These are phyloP conservation scores for Termitomyces sp. DNA, from an alignment of 768 basidiomycete species.

Conservation along the genomic window DNA sequence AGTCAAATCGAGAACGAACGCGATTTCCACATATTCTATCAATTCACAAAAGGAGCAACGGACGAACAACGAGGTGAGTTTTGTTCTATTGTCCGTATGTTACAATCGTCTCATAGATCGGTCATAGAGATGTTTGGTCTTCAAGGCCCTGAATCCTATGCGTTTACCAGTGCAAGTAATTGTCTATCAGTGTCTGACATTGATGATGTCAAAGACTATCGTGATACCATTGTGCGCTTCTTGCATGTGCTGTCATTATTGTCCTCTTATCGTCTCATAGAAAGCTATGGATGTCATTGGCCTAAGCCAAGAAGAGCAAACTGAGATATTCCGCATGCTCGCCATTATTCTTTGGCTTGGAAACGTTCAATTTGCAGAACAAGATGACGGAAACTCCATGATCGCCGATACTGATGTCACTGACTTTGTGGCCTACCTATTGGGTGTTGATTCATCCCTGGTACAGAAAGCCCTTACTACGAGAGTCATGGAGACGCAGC, in stretches of 20 bases:
- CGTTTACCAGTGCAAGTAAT: slow-evolving; percentile 88
- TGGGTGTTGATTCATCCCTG: slow-evolving; percentile 76
- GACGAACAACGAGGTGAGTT: slow-evolving; percentile 79
- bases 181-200: slow-evolving; percentile 91
- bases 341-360: slow-evolving; percentile 94
- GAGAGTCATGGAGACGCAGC: slow-evolving; percentile 86
- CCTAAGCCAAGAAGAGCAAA: slow-evolving; percentile 78
- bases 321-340: slow-evolving; percentile 89
- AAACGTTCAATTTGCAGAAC: slow-evolving; percentile 86
- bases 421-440: slow-evolving; percentile 91
- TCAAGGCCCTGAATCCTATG: slow-evolving; percentile 93
- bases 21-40: slow-evolving; percentile 99
- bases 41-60: slow-evolving; percentile 94
- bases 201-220: slow-evolving; percentile 82
- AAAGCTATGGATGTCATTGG: slow-evolving; percentile 95
- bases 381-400: slow-evolving; percentile 82
- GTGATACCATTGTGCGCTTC: slow-evolving; percentile 75
- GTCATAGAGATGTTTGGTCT: slow-evolving; percentile 84
- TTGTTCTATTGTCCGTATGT: neutral
- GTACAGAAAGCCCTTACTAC: slow-evolving; percentile 87
- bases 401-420: slow-evolving; percentile 84
- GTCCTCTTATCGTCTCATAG: slow-evolving; percentile 30
- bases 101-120: slow-evolving; percentile 9
- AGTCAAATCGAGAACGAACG: slow-evolving; percentile 96
- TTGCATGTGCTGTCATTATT: neutral